phyloP scores from a whole-genome alignment of 164 flowering plant genomes.

The Pachysandra terminalis region DNA sequence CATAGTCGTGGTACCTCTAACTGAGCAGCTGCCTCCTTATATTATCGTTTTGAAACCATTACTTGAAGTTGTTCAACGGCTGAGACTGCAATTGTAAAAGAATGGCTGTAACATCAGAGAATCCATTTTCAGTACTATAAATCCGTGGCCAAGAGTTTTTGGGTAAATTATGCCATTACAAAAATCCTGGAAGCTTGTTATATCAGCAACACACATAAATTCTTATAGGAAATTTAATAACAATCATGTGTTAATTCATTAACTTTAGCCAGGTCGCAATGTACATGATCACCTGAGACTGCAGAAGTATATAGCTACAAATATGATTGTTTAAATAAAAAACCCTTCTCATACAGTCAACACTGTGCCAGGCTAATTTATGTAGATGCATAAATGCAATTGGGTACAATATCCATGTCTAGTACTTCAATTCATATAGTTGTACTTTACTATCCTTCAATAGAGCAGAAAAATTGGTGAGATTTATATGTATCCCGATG shows the following conservation, averaged over 20 bases:
- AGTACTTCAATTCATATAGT: too few species aligned
- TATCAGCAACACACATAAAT: background rate
- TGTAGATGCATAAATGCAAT: too few species aligned
- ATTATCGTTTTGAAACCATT: constrained; percentile 94
- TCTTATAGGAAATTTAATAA: background rate
- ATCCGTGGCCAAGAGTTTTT: constrained; percentile 1
- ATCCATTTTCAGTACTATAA: constrained; percentile 7
- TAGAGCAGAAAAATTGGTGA: too few species aligned
- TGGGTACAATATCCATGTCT: too few species aligned
- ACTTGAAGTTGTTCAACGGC: constrained; percentile 99
- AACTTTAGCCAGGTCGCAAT: background rate
- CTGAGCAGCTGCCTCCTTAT: constrained; percentile 98
- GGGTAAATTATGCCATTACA: background rate
- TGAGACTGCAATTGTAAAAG: constrained; percentile 57
- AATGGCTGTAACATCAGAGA: constrained; percentile 8
- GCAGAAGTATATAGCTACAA: background rate
- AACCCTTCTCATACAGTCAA: too few species aligned
- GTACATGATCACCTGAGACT: background rate
- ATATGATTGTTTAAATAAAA: too few species aligned
- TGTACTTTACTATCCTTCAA: too few species aligned
- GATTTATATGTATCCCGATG: too few species aligned
- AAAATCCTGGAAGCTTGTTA: constrained; percentile 3
- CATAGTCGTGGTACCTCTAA: constrained; percentile 58
- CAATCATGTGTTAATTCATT: background rate
- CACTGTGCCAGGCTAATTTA: too few species aligned